Evolutionary conservation across 148 eudicot species (phyloP).

Genomic region (Polygonum maritimum): DNA sequence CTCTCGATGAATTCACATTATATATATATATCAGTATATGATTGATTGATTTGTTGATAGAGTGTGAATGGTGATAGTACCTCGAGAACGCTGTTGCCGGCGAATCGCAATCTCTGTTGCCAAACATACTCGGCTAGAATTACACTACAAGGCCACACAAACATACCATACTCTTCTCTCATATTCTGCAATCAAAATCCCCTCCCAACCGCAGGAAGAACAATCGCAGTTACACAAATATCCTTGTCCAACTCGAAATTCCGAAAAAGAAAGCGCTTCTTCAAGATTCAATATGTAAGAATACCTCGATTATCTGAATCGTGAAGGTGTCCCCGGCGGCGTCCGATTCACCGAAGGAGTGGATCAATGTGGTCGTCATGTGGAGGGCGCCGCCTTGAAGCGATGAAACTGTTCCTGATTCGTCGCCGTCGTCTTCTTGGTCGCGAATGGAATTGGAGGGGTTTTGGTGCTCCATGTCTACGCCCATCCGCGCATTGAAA

Average conservation of each 20-base stretch:
- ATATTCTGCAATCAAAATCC: slow-evolving; percentile 36
- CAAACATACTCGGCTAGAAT: slow-evolving; percentile 87
- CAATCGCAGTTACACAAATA: not conserved
- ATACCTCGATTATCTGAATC: slow-evolving; percentile 60
- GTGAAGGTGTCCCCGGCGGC: slow-evolving; percentile 29
- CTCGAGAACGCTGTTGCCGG: slow-evolving; percentile 55
- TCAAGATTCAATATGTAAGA: not conserved
- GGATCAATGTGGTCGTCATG: slow-evolving; percentile 46
- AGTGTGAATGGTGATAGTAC: slow-evolving; percentile 15
- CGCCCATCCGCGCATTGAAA: not conserved
- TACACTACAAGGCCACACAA: slow-evolving; percentile 84
- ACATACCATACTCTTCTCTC: slow-evolving; percentile 86
- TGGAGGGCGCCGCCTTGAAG: not conserved
- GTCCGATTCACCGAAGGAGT: slow-evolving; percentile 32
- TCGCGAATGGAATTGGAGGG: slow-evolving; percentile 9
- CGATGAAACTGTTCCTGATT: not conserved
- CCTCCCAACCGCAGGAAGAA: not conserved
- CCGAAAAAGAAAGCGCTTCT: not conserved
- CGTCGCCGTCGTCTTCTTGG: slow-evolving; percentile 15
- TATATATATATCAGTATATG: not conserved
- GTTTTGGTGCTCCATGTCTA: not conserved
- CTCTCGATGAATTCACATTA: not conserved
- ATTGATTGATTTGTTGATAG: not conserved
- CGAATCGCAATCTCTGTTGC: slow-evolving; percentile 73
- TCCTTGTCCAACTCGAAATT: not conserved